Conservation (phyloP, 805 yeast genomes). For the Saccharomyces eubayanus region DNA sequence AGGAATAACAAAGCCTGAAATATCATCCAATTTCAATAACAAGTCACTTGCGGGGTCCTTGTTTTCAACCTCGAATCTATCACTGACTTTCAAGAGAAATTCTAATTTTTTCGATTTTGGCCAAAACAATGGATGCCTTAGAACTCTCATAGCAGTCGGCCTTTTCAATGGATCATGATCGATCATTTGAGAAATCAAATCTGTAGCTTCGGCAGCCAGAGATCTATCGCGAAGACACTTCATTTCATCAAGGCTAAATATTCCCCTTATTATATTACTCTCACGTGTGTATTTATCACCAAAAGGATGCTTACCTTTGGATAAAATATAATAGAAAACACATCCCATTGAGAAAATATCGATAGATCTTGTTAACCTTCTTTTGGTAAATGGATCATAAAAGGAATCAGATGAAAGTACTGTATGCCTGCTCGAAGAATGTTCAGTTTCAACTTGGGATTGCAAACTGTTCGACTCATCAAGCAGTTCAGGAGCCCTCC, state of each 20-base stretch:
- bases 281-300: slow-evolving; percentile 88
- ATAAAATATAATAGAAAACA: slow-evolving; percentile 76
- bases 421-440: slow-evolving; percentile 2
- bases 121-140: slow-evolving; percentile 92
- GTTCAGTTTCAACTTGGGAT: neutral
- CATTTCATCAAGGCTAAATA: slow-evolving; percentile 38
- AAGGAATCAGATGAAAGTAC: slow-evolving; percentile 11
- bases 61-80: slow-evolving; percentile 77
- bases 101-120: slow-evolving; percentile 60
- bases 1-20: slow-evolving; percentile 44
- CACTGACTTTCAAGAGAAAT: slow-evolving; percentile 79
- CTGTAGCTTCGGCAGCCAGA: slow-evolving; percentile 51
- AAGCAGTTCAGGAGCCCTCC: slow-evolving; percentile 93
- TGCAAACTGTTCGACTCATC: slow-evolving; percentile 14
- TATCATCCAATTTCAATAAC: slow-evolving; percentile 45
- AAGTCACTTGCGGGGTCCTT: slow-evolving; percentile 70
- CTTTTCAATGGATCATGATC: slow-evolving; percentile 54
- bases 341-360: slow-evolving; percentile 95
- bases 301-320: slow-evolving; percentile 85
- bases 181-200: slow-evolving; percentile 69
- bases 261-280: slow-evolving; percentile 72
- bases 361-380: slow-evolving; percentile 76
- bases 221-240: slow-evolving; percentile 11
- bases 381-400: slow-evolving; percentile 37
- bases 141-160: slow-evolving; percentile 59